A percentile compares a stretch with the other conserved stretches of the same genome.
These are phyloP conservation scores for Suhomyces terraborum DNA, from an alignment of 1,139 yeast species.

Conservation along the genomic window DNA sequence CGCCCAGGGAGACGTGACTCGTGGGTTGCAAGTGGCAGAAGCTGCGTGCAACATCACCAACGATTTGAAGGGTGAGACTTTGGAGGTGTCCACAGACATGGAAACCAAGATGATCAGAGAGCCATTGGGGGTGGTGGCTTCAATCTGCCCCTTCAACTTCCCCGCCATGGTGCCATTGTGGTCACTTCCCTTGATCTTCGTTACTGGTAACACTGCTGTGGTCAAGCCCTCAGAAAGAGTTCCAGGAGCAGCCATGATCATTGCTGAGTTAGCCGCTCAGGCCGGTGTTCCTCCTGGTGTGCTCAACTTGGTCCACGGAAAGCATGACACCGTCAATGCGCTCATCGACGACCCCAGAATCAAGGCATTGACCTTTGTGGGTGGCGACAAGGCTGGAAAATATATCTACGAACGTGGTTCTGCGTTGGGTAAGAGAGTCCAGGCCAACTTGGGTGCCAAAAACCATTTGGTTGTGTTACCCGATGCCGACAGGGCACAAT, in stretches of 20 bases:
- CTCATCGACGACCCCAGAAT: conserved; percentile 74
- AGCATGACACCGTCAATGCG: conserved; percentile 74
- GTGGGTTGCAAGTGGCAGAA: conserved; percentile 84
- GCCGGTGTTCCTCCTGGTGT: conserved; percentile 84
- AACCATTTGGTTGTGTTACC: conserved; percentile 75
- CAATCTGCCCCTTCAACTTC: conserved; percentile 76
- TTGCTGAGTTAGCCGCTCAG: conserved; percentile 71
- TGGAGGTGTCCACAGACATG: conserved; percentile 76
- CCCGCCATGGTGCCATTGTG: conserved; percentile 88
- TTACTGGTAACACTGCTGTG: conserved; percentile 76
- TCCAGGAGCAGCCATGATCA: conserved; percentile 78
- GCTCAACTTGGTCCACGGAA: conserved; percentile 73
- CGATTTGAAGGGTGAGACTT: conserved; percentile 63
- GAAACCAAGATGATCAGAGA: conserved; percentile 76
- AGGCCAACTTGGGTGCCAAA: conserved; percentile 78
- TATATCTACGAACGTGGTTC: conserved; percentile 70
- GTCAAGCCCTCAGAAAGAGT: conserved; percentile 78
- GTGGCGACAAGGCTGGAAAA: conserved; percentile 75
- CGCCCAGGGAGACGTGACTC: conserved; percentile 76
- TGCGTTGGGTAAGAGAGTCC: conserved; percentile 73
- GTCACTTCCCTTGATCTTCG: conserved; percentile 75
- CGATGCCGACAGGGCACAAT: conserved; percentile 68
- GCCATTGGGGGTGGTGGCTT: conserved; percentile 65
- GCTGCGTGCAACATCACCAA: conserved; percentile 62
- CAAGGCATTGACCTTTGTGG: conserved; percentile 78